phyloP scores from a whole-genome alignment of 176 grass and related monocot species.

The Musa beccarii region DNA sequence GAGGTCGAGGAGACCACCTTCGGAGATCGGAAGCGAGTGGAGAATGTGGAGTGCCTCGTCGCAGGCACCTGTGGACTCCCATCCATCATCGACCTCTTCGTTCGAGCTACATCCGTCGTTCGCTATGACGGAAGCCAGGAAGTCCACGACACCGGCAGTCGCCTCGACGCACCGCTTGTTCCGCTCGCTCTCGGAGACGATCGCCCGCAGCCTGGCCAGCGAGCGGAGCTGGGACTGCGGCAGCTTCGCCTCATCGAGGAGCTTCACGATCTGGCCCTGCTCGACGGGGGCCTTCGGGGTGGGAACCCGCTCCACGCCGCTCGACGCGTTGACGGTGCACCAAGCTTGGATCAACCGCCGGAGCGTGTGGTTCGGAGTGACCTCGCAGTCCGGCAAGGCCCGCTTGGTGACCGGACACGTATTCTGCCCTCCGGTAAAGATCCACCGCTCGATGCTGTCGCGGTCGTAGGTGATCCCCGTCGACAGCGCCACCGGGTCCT shows the following conservation, averaged over 20 bases:
- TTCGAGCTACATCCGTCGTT: not conserved
- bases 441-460: constrained; percentile 18
- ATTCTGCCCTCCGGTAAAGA: not conserved
- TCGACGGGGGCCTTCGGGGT: not conserved
- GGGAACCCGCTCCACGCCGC: not conserved
- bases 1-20: not conserved
- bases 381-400: not conserved
- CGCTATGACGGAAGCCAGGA: not conserved
- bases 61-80: not conserved
- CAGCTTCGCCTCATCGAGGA: not conserved
- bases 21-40: not conserved
- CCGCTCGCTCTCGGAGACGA: constrained; percentile 9
- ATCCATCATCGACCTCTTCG: not conserved
- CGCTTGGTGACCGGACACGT: constrained; percentile 2
- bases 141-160: constrained; percentile 4
- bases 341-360: constrained; percentile 9
- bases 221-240: not conserved
- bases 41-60: constrained; percentile 12
- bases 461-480: constrained; percentile 23
- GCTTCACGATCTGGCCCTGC: not conserved
- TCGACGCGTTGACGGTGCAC: not conserved
- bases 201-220: not conserved
- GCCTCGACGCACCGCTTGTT: constrained; percentile 8
- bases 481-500: constrained; percentile 9
- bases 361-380: constrained; percentile 10